These are phyloP conservation scores for Syzygium malaccense DNA, from an alignment of 441 rosid species.

Conservation along the genomic window DNA sequence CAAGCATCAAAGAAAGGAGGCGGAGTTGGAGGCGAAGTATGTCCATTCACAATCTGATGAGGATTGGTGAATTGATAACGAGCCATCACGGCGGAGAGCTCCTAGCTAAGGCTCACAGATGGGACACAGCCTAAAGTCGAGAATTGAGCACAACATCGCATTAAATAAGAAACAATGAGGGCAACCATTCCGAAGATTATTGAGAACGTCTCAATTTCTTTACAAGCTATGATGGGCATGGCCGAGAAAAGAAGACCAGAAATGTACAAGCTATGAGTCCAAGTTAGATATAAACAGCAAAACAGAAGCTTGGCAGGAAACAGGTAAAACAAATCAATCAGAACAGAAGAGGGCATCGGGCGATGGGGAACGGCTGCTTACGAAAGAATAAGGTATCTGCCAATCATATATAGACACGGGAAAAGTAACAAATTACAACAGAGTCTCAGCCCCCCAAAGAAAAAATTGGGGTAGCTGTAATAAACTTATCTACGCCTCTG, in stretches of 20 bases:
- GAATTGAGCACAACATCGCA: not conserved
- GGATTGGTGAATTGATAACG: not conserved
- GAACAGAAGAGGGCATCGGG: not conserved
- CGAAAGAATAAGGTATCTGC: not conserved
- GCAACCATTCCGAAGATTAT: not conserved
- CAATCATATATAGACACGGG: not conserved
- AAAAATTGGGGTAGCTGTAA: not conserved
- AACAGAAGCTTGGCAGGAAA: not conserved
- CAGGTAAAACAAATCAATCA: not conserved
- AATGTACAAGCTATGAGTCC: not conserved
- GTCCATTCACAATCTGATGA: not conserved
- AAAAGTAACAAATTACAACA: not conserved
- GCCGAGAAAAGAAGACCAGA: not conserved
- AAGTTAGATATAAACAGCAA: not conserved
- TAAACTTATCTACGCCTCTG: constrained; percentile 48
- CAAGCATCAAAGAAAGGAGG: not conserved
- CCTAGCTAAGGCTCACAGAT: not conserved
- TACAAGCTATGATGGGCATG: not conserved
- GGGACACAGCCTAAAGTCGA: not conserved
- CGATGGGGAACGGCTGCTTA: not conserved
- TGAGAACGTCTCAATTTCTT: not conserved
- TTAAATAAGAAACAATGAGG: not conserved
- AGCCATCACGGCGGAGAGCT: not conserved
- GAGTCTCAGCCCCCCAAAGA: not conserved
- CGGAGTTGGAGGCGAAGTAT: not conserved